Evolutionary conservation across 768 basidiomycete species (phyloP), one percentile per base, ranked within the genome.

Genomic region (Rhizopogon rudus): DNA sequence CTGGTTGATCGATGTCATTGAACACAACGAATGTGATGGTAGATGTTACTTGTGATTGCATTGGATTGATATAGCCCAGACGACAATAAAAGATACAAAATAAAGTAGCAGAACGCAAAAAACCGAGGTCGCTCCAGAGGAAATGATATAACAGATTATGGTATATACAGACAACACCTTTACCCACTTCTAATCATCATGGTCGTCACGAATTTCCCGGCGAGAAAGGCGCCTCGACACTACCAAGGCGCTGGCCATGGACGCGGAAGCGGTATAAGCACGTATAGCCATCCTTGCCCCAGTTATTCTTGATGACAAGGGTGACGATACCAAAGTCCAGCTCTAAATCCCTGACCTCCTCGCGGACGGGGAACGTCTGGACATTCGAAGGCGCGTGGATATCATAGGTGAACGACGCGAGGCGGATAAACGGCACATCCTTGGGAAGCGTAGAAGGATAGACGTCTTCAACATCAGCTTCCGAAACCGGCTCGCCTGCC

Each of bases 241-340:
- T 78, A 10, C 70, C 77, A 51, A 83, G 63, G 53, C 67, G 75
- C 60, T 81, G 73, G 14, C 91, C 91, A 63, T 92, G 90, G 31
- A 91, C 88, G 42, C 91, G 81, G 72, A 93, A 74, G 43, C 91
- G 83, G 70, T 93, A 98, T 40, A 98, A 70, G 70, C 96, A 98
- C 0, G 95, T 97, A 66, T 81, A 91, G 55, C 87, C 84, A 6
- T 78, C 76, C 69, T 77, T 76, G 41, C 95, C 96, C 87, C 93
- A 98, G 66, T 98, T 98, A 65, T 76, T 88, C 71, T 83, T 78
- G 61, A 98, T 76, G 59, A 82, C 75, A 65, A 97, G 75, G 57
- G 87, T 83, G 28, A 98, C 89, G 51, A 96, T 74, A 2, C 91
- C 91, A 63, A 96, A 88, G 67, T 94, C 92, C 41, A 97, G 73